Evolutionary conservation across 345 rosid species (phyloP), one percentile per base, ranked within the genome.

Genomic region (Noccaea caerulescens): DNA sequence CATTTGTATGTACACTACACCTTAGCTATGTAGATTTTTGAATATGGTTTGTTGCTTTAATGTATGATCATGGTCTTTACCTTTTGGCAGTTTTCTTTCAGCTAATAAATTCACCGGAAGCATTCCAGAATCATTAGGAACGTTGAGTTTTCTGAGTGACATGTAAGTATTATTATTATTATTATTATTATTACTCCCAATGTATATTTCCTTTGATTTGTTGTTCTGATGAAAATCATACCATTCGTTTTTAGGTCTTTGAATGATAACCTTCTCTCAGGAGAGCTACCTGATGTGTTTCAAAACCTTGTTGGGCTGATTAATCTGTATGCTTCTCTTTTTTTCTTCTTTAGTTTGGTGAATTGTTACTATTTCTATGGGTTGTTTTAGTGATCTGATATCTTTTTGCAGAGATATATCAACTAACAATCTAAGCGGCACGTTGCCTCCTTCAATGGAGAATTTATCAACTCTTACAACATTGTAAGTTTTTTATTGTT

Each of bases 261-360:
- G 72, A 92, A 90, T 36, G 53, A 78, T 79, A 95, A 95, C 73
- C 77, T 14, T 65, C 83, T 95, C 71, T 88, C 86, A 30, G 99
- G 97, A 79, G 97, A 89, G 71, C 72, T 95, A 80, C 93, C 99
- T 1, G 98, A 95, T 66, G 86, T 84, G 71, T 92, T 95, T 72
- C 82, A 78, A 55, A 37, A 81, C 54, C 91, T 92, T 66, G 57
- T 78, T 6, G 86, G 84, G 16, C 81, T 95, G 82, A 82, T 88
- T 78, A 92, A 95, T 81, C 82, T 95, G 99, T 95, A 85, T 50
- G 98, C 25, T 74, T 67, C 68, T 39, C 67, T 23, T 34, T 12
- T 76, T 9, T 14, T 27, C 30, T 27, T 27, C 30, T 27, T 11
- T 52, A 51, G n/a, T 30, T 54, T 62, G 7, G 14, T 67, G 63